phyloP scores from a whole-genome alignment of 495 filamentous ascomycete genomes.

The Xylaria sp. region DNA sequence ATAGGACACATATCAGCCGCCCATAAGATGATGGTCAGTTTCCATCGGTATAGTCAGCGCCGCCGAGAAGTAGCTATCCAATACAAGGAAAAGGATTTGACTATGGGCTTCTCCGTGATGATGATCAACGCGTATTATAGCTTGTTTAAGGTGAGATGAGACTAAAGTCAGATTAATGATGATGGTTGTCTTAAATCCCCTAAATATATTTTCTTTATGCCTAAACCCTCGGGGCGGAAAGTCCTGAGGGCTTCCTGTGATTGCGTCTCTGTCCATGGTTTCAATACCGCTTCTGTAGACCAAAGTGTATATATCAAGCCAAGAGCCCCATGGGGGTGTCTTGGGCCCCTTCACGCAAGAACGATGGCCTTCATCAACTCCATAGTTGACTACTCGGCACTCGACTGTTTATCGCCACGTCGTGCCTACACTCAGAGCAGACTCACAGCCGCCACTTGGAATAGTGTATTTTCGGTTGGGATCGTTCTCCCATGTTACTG shows the following conservation, averaged over 20 bases:
- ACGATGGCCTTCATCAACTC: too few relatives aligned
- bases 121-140: neutral
- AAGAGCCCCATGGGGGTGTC: neutral
- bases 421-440: neutral
- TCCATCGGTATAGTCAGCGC: neutral
- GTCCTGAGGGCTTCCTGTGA: neutral
- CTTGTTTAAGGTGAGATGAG: neutral
- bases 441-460: constrained; percentile 34
- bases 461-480: constrained; percentile 63
- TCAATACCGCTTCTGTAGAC: neutral
- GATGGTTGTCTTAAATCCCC: neutral
- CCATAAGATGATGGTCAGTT: too few relatives aligned
- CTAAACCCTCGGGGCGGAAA: neutral
- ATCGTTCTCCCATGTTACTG: constrained; percentile 63
- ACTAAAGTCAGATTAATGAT: neutral
- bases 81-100: neutral
- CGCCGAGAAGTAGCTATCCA: neutral
- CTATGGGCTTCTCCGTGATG: neutral
- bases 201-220: neutral
- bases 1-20: neutral
- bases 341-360: neutral
- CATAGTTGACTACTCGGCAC: neutral
- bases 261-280: neutral
- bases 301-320: neutral
- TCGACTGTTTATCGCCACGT: neutral